Conservation (phyloP, 2,329 filamentous ascomycete genomes). For the Tolypocladium paradoxum region DNA sequence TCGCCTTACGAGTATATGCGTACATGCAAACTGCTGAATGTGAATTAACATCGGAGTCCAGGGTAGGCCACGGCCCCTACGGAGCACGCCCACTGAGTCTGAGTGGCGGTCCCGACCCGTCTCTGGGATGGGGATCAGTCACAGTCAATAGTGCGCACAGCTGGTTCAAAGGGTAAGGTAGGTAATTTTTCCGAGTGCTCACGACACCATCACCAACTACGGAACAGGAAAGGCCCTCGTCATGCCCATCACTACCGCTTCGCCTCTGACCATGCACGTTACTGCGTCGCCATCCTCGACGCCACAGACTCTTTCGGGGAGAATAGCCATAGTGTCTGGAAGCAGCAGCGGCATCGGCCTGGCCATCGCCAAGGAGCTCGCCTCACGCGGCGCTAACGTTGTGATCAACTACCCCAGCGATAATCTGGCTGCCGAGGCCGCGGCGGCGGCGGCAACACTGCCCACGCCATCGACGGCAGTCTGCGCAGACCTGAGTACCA, state of each 20-base stretch:
- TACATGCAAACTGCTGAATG: too few species aligned
- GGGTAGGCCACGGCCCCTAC: too few species aligned
- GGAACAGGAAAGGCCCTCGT: too few species aligned
- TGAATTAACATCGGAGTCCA: too few species aligned
- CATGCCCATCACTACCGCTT: background rate
- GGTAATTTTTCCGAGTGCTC: too few species aligned
- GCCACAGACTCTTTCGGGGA: background rate
- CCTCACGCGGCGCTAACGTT: background rate
- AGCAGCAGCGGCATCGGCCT: background rate
- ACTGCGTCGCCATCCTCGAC: background rate
- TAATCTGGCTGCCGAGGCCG: background rate
- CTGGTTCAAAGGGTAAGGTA: too few species aligned
- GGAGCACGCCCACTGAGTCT: too few species aligned
- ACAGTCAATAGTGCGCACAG: too few species aligned
- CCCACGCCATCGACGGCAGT: background rate
- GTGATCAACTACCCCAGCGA: background rate
- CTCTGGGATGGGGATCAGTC: too few species aligned
- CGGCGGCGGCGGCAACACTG: background rate
- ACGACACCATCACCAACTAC: too few species aligned
- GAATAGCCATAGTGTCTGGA: background rate
- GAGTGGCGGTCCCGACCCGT: too few species aligned
- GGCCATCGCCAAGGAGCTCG: background rate
- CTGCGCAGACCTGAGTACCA: background rate
- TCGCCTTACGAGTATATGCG: too few species aligned
- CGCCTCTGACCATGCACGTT: background rate